A percentile compares a stretch with the other conserved stretches of the same genome.
phyloP scores from a whole-genome alignment of 2,329 filamentous ascomycete genomes.

The Cordyceps sp. region DNA sequence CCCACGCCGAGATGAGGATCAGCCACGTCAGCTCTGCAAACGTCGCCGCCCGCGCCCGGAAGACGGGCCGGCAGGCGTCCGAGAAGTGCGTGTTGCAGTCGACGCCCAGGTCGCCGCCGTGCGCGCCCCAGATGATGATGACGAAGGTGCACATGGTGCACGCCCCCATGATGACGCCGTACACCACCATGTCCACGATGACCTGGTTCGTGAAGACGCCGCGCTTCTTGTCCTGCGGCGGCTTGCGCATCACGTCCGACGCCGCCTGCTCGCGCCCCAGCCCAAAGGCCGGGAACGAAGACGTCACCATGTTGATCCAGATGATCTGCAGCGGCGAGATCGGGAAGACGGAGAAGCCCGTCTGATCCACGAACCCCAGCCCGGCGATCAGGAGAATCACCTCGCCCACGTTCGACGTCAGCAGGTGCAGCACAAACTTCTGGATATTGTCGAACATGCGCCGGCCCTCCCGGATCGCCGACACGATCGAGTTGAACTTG shows the following conservation, averaged over 20 bases:
- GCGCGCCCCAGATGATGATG: constrained; percentile 42
- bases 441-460: constrained; percentile 83
- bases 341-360: constrained; percentile 65
- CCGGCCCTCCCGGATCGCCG: constrained; percentile 67
- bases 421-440: constrained; percentile 67
- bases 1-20: constrained; percentile 60
- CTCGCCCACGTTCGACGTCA: constrained; percentile 71
- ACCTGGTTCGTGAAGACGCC: constrained; percentile 69
- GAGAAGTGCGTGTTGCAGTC: constrained; percentile 47
- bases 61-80: constrained; percentile 40
- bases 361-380: constrained; percentile 60
- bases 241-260: constrained; percentile 62
- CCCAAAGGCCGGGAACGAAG: constrained; percentile 74
- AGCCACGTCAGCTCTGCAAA: constrained; percentile 61
- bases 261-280: constrained; percentile 65
- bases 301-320: constrained; percentile 92
- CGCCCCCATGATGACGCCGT: constrained; percentile 61
- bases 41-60: constrained; percentile 53
- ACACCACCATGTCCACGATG: constrained; percentile 65
- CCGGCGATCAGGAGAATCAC: constrained; percentile 69
- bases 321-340: constrained; percentile 74
- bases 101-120: constrained; percentile 35
- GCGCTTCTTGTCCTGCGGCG: constrained; percentile 50
- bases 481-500: constrained; percentile 75
- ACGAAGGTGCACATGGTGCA: constrained; percentile 51